A percentile compares a stretch with the other conserved stretches of the same genome.
These are phyloP conservation scores for Amauroascus niger DNA, from an alignment of 2,329 filamentous ascomycete genomes.

Conservation along the genomic window DNA sequence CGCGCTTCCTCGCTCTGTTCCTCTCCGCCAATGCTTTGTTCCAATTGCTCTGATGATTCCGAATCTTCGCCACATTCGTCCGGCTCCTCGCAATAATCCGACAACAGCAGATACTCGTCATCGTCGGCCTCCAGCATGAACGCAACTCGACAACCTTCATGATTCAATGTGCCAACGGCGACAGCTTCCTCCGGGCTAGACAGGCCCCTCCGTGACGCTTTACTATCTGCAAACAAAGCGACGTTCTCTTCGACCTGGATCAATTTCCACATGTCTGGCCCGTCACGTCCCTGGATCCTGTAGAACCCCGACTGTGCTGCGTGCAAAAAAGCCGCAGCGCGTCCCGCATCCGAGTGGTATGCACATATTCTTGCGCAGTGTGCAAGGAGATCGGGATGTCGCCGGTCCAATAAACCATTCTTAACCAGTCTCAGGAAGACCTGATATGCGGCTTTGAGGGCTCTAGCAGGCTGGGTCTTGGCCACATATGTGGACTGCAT, in stretches of 20 bases:
- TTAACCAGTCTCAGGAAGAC: constrained; percentile 9
- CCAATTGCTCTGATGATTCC: not conserved
- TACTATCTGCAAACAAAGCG: not conserved
- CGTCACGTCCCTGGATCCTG: constrained; percentile 15
- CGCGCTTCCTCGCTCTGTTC: not conserved
- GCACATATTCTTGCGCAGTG: constrained; percentile 21
- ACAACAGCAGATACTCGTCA: constrained; percentile 1
- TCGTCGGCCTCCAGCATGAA: constrained; percentile 7
- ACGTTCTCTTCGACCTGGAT: not conserved
- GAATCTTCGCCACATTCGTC: not conserved
- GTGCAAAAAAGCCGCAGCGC: constrained; percentile 19
- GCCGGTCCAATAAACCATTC: constrained; percentile 14
- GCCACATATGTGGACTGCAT: constrained; percentile 1
- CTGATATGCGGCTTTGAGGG: constrained; percentile 14
- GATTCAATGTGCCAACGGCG: not conserved
- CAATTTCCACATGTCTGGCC: not conserved
- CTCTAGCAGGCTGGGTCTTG: constrained; percentile 14
- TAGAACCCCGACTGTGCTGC: constrained; percentile 14
- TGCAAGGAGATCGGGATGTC: constrained; percentile 16
- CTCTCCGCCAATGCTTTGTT: not conserved
- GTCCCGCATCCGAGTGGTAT: constrained; percentile 21
- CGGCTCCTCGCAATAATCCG: not conserved
- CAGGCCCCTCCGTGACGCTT: not conserved
- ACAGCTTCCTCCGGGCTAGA: not conserved
- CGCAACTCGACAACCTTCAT: not conserved